These are phyloP conservation scores for Macaranga tanarius DNA, from an alignment of 441 rosid species.

Conservation along the genomic window DNA sequence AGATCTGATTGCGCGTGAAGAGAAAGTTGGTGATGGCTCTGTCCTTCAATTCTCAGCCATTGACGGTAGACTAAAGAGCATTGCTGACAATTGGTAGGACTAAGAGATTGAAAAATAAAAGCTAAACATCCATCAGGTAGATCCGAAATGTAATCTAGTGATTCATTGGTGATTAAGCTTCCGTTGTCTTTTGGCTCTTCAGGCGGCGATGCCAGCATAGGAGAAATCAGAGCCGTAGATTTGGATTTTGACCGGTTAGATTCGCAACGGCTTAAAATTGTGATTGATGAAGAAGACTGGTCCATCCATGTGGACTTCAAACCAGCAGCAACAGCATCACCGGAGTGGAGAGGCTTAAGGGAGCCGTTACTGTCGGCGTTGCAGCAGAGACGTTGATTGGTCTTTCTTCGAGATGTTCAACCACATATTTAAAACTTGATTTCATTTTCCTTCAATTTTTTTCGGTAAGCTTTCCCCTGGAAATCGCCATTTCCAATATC, in stretches of 20 bases:
- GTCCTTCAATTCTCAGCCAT: conserved; percentile 74
- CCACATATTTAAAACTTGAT: conserved; percentile 38
- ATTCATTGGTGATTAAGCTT: conserved; percentile 19
- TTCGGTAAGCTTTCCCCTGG: too few species aligned
- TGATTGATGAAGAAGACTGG: conserved; percentile 55
- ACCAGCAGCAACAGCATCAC: conserved; percentile 5
- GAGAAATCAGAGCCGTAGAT: conserved; percentile 38
- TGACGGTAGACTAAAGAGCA: conserved; percentile 71
- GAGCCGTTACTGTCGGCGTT: not conserved
- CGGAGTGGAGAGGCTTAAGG: not conserved
- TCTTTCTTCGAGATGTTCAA: conserved; percentile 23
- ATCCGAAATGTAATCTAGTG: conserved; percentile 49
- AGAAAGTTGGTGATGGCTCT: conserved; percentile 77
- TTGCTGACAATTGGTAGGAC: conserved; percentile 56
- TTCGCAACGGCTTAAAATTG: conserved; percentile 41
- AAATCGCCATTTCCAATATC: too few species aligned
- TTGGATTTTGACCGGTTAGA: conserved; percentile 32
- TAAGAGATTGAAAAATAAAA: conserved; percentile 62
- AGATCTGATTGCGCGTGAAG: conserved; percentile 74
- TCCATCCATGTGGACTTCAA: conserved; percentile 44
- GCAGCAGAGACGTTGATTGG: not conserved
- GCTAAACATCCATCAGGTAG: conserved; percentile 86
- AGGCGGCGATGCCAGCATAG: conserved; percentile 22
- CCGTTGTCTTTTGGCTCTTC: conserved; percentile 25
- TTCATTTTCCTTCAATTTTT: conserved; percentile 36